These are phyloP conservation scores for Hypoxylon fuscum DNA, from an alignment of 495 filamentous ascomycete genomes.

Conservation along the genomic window DNA sequence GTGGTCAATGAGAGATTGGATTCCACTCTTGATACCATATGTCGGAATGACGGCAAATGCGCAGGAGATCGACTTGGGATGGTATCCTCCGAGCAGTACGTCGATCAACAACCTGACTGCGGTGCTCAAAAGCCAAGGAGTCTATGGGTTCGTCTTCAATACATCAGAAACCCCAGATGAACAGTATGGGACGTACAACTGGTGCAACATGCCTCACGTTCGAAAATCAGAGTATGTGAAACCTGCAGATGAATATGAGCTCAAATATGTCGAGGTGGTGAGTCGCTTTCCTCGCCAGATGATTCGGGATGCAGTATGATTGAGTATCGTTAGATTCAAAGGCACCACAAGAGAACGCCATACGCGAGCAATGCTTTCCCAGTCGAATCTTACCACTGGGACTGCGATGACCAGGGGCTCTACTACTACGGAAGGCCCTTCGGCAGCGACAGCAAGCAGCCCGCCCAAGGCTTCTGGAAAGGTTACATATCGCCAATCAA, in stretches of 20 bases:
- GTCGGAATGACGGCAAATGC: neutral
- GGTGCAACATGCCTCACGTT: slow-evolving; percentile 83
- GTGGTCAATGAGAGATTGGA: neutral
- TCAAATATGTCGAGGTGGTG: slow-evolving; percentile 74
- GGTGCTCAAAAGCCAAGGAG: slow-evolving; percentile 60
- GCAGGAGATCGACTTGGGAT: slow-evolving; percentile 56
- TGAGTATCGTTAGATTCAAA: slow-evolving; percentile 62
- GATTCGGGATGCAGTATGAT: neutral
- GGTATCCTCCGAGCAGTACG: slow-evolving; percentile 66
- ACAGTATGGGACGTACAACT: slow-evolving; percentile 70
- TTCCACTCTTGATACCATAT: slow-evolving; percentile 10
- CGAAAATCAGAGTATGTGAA: slow-evolving; percentile 63
- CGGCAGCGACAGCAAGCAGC: slow-evolving; percentile 46
- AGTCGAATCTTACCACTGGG: slow-evolving; percentile 69
- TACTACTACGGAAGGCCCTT: slow-evolving; percentile 67
- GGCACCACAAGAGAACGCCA: slow-evolving; percentile 78
- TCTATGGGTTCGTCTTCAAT: slow-evolving; percentile 73
- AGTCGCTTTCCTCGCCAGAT: slow-evolving; percentile 20
- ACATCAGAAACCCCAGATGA: slow-evolving; percentile 58
- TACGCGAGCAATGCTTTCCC: slow-evolving; percentile 75
- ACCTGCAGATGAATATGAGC: slow-evolving; percentile 57
- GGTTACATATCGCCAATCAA: slow-evolving; percentile 64
- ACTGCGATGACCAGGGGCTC: slow-evolving; percentile 68
- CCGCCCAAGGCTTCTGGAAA: slow-evolving; percentile 64
- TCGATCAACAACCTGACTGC: slow-evolving; percentile 64